These are phyloP conservation scores for Claviceps purpurea DNA, from an alignment of 2,329 filamentous ascomycete species.

Conservation along the genomic window DNA sequence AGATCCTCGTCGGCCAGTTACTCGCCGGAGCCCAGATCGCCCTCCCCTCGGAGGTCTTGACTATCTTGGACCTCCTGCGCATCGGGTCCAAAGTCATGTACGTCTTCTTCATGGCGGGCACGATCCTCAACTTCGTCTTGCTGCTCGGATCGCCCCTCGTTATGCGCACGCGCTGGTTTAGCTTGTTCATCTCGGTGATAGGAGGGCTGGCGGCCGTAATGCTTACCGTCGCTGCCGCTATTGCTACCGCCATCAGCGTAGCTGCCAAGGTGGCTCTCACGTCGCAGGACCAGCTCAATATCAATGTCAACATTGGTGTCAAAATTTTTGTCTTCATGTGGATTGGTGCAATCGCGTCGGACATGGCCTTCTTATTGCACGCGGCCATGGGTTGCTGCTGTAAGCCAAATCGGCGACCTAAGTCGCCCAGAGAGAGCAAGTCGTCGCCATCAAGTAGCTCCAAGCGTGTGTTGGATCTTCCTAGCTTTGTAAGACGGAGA, in stretches of 20 bases:
- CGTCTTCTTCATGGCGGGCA: slow-evolving; percentile 64
- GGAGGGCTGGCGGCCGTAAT: slow-evolving; percentile 54
- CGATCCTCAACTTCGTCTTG: slow-evolving; percentile 57
- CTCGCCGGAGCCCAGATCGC: slow-evolving; percentile 73
- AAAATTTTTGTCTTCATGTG: slow-evolving; percentile 86
- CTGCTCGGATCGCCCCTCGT: slow-evolving; percentile 51
- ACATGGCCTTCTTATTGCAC: slow-evolving; percentile 62
- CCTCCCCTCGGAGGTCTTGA: slow-evolving; percentile 58
- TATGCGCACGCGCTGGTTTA: slow-evolving; percentile 42
- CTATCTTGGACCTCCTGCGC: slow-evolving; percentile 60
- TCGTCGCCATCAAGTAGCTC: slow-evolving; percentile 4
- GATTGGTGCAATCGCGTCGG: slow-evolving; percentile 54
- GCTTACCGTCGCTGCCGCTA: slow-evolving; percentile 54
- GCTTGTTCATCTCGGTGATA: slow-evolving; percentile 55
- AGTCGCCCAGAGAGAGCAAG: slow-evolving; percentile 1
- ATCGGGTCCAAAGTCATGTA: slow-evolving; percentile 79
- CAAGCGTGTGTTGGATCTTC: slow-evolving; percentile 11
- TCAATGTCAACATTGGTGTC: slow-evolving; percentile 53
- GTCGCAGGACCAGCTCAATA: slow-evolving; percentile 60
- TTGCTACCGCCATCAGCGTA: slow-evolving; percentile 73
- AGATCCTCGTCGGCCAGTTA: slow-evolving; percentile 67
- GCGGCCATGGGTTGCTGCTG: slow-evolving; percentile 69
- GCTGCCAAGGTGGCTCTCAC: slow-evolving; percentile 69
- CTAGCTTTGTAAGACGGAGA: slow-evolving; percentile 18
- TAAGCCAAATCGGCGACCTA: slow-evolving; percentile 14